Percentiles rank a stretch among this genome's conserved stretches.
phyloP scores from a whole-genome alignment of 1,139 yeast species.

The Komagataea norvegica region DNA sequence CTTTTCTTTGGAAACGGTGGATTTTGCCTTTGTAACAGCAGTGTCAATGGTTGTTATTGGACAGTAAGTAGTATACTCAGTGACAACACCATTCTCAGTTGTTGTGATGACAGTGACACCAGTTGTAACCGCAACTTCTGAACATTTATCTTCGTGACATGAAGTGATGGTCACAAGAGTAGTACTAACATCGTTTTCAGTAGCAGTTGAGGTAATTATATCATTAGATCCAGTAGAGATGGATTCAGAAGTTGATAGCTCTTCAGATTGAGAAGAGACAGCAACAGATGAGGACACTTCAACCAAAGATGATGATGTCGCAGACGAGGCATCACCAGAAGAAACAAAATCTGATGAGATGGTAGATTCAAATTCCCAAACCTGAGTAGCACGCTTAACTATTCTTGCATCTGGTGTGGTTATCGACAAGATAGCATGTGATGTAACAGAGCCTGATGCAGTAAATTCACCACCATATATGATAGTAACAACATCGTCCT shows the following conservation, averaged over 20 bases:
- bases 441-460: not conserved
- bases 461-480: not conserved
- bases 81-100: slow-evolving; percentile 22
- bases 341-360: not conserved
- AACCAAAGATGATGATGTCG: not conserved
- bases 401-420: slow-evolving; percentile 1
- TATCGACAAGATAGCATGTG: slow-evolving; percentile 1
- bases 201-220: slow-evolving; percentile 24
- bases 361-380: not conserved
- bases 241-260: slow-evolving; percentile 20
- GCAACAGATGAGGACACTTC: not conserved
- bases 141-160: slow-evolving; percentile 36
- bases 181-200: slow-evolving; percentile 20
- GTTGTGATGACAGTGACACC: slow-evolving; percentile 39
- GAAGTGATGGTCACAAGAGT: slow-evolving; percentile 41
- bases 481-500: not conserved
- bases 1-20: not conserved
- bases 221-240: slow-evolving; percentile 24
- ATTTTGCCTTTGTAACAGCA: not conserved
- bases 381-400: slow-evolving; percentile 4
- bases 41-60: slow-evolving; percentile 28
- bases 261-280: not conserved
- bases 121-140: slow-evolving; percentile 35
- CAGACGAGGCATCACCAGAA: not conserved
- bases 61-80: slow-evolving; percentile 34